Base-by-base conservation (phyloP, 495 filamentous ascomycete genomes). In the Neurospora sp. region DNA sequence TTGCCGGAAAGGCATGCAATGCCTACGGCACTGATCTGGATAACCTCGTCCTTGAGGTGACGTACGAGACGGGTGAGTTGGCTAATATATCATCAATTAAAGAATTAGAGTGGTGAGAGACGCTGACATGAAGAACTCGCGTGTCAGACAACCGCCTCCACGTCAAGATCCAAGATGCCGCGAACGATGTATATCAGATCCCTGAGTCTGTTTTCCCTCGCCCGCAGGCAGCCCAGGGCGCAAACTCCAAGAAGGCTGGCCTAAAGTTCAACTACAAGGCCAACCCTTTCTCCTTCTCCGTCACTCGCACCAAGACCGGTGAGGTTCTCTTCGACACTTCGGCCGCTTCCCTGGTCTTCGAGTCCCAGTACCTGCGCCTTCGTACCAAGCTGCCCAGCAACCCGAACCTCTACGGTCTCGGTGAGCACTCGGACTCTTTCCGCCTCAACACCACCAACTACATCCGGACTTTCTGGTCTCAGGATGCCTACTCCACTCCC, bases 261-360 rank as follows among this genome's bases (percentile, higher is more conserved):
- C 82, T 96, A 44, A 83, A 89, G 71, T 95, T 96, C 76, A 82
- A 87, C 76, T 90, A 90, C 75, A 82, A 84, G 42, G 82, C 87
- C 69, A 87, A 86, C 41, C 93, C 93, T 3, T 97, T 97, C 81
- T 89, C 88, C 20, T 96, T 96, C 81, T 85, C 85, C 10, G 88
- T 97, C n/a, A 82, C 83, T 4, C 89, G 91, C 38, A 82, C 81
- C 72, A 85, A 80, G 78, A 87, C 82, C 37, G 85, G 87, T 2
- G 91, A 96, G 76, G 88, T 91, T n/a, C 83, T 97, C 7, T 96
- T 97, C 75, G 90, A 94, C 75, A 91, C 92, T 6, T 89, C 90
- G 4, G 91, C 85, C 1, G 88, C 88, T 5, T 82, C 83, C 41
- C 83, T 96, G 42, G 81, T 96, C 40, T 97, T 95, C 77, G 90